Percentiles rank a stretch among this genome's conserved stretches.
phyloP scores from a whole-genome alignment of 352 stramenopile genomes.

The Porosira glacialis region DNA sequence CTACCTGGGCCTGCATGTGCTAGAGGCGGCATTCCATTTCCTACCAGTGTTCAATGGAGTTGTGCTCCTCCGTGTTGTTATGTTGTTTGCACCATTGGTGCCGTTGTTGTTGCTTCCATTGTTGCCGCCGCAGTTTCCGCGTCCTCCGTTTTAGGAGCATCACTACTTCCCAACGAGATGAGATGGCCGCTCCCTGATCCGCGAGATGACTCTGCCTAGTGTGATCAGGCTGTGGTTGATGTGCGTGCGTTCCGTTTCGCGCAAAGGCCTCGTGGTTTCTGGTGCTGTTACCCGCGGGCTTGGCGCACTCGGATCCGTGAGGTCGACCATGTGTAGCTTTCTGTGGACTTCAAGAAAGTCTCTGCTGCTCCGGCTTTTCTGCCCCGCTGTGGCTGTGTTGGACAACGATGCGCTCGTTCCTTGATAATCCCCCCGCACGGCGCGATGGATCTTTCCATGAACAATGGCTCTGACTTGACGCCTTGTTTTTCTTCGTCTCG shows the following conservation, averaged over 20 bases:
- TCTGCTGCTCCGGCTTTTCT: no score
- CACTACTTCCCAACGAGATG: constrained; percentile 29
- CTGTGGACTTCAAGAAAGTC: no score
- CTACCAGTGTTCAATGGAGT: constrained; percentile 72
- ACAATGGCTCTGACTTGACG: constrained; percentile 63
- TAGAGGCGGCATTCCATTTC: constrained; percentile 75
- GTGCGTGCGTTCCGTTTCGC: constrained; percentile 81
- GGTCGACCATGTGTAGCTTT: constrained; percentile 81
- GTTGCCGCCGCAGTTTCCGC: no score
- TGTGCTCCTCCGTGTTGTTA: no score
- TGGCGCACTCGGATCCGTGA: constrained; percentile 96
- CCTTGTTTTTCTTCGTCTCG: constrained; percentile 67
- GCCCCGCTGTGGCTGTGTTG: no score
- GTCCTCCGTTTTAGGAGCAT: no score
- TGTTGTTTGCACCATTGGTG: no score
- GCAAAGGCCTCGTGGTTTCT: constrained; percentile 38
- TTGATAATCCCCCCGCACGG: no score
- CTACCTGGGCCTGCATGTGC: constrained; percentile 77
- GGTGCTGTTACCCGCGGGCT: constrained; percentile 87
- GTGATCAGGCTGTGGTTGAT: constrained; percentile 88
- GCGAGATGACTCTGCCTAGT: constrained; percentile 94
- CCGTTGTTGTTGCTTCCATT: no score
- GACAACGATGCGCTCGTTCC: no score
- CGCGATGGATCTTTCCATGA: no score
- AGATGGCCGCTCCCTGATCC: constrained; percentile 89